Evolutionary conservation across 2,329 filamentous ascomycete genomes (phyloP).

Genomic region (Exophiala spinifera): DNA sequence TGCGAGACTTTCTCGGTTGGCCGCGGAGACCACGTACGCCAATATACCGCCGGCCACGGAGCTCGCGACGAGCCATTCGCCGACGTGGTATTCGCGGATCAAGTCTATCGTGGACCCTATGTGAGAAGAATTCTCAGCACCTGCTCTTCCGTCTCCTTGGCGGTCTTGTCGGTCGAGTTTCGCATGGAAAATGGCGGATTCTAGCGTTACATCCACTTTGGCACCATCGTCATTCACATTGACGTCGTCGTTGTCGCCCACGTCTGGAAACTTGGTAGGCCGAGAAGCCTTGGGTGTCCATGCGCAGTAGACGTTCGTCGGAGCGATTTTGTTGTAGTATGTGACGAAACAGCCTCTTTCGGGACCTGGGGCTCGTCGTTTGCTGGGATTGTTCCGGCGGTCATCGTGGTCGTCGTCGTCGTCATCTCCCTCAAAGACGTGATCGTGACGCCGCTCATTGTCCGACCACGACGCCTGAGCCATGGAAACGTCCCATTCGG

Average conservation of each 20-base stretch:
- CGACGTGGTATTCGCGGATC: not conserved
- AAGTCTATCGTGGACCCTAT: not conserved
- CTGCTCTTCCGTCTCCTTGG: slow-evolving; percentile 3
- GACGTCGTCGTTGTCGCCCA: not conserved
- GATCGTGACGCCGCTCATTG: not conserved
- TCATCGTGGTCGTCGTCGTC: not conserved
- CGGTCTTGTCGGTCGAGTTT: slow-evolving; percentile 4
- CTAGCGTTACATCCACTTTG: too few relatives aligned
- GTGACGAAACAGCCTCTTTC: slow-evolving; percentile 21
- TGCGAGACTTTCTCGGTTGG: not conserved
- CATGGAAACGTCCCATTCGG: slow-evolving; percentile 11
- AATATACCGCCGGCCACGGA: not conserved
- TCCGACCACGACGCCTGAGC: not conserved
- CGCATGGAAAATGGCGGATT: not conserved
- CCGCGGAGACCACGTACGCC: not conserved
- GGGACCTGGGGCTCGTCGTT: not conserved
- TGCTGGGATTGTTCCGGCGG: not conserved
- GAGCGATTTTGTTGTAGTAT: slow-evolving; percentile 14
- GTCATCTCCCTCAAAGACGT: not conserved
- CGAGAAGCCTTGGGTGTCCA: slow-evolving; percentile 7
- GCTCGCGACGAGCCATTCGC: slow-evolving; percentile 3
- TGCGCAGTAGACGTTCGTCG: slow-evolving; percentile 21
- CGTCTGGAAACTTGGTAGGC: not conserved
- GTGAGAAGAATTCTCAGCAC: not conserved
- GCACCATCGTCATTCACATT: too few relatives aligned